Conservation (phyloP, 129 eudicot genomes). For the Solidago caesia region DNA sequence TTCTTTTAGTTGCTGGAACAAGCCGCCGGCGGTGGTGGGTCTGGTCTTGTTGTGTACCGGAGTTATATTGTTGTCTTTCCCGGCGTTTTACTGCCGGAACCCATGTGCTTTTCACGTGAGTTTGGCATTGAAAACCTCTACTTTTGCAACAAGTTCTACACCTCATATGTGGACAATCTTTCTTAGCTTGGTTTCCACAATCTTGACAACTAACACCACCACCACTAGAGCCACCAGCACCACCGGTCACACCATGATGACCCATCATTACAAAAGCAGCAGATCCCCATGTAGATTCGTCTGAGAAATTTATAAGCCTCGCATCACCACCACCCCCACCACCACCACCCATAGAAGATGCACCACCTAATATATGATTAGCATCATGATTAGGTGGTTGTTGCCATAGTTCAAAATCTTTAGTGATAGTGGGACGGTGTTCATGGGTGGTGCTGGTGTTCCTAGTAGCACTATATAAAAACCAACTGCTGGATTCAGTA, state of each 20-base stretch:
- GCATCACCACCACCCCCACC: conserved; percentile 34
- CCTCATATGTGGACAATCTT: conserved; percentile 76
- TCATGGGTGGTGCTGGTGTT: conserved; percentile 37
- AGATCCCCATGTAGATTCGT: conserved; percentile 44
- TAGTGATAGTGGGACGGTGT: conserved; percentile 37
- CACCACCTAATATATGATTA: conserved; percentile 34
- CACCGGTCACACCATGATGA: conserved; percentile 26
- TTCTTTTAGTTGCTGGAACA: conserved; percentile 37
- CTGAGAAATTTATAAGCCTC: conserved; percentile 39
- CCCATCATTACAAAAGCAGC: conserved; percentile 58
- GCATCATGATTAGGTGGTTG: conserved; percentile 5
- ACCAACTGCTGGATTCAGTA: conserved; percentile 30
- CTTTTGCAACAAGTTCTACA: conserved; percentile 93
- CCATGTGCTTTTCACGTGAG: conserved; percentile 91
- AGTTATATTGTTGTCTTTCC: conserved; percentile 59
- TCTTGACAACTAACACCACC: conserved; percentile 76
- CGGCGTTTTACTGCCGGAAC: conserved; percentile 83
- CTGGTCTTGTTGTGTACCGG: conserved; percentile 23
- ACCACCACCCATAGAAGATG: conserved; percentile 26
- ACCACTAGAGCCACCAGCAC: conserved; percentile 23
- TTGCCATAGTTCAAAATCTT: conserved; percentile 34
- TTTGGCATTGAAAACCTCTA: conserved; percentile 76
- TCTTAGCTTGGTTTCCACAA: conserved; percentile 93
- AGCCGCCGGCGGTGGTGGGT: conserved; percentile 7
- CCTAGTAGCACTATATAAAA: conserved; percentile 34